Evolutionary conservation across 805 yeast species (phyloP).

Genomic region (Suhomyces sp.): DNA sequence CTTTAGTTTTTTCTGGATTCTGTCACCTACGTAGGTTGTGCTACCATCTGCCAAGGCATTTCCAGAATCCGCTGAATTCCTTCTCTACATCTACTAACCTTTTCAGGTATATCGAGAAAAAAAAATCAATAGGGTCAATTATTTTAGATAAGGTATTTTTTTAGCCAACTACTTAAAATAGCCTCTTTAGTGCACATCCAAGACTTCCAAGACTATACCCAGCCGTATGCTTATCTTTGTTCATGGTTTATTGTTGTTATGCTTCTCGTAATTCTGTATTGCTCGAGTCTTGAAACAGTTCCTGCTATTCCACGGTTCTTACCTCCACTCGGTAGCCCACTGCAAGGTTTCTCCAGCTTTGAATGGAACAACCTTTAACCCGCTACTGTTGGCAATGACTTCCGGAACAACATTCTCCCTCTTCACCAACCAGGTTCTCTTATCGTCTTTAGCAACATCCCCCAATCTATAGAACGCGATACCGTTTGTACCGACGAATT

Average conservation of each 20-base stretch:
- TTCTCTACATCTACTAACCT: too few species aligned
- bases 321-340: conserved; percentile 77
- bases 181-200: too few species aligned
- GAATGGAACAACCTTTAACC: conserved; percentile 69
- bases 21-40: too few species aligned
- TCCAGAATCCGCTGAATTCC: too few species aligned
- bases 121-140: too few species aligned
- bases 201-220: too few species aligned
- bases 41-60: too few species aligned
- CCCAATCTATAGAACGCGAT: conserved; percentile 60
- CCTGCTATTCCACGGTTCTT: not conserved
- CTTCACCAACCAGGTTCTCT: conserved; percentile 56
- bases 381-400: conserved; percentile 42
- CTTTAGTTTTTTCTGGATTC: too few species aligned
- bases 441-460: conserved; percentile 33
- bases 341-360: conserved; percentile 71
- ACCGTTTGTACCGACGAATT: conserved; percentile 77
- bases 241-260: not conserved
- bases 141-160: too few species aligned
- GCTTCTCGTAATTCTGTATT: not conserved
- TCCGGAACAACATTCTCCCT: conserved; percentile 60
- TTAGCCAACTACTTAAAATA: too few species aligned
- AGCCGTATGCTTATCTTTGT: too few species aligned
- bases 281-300: not conserved
- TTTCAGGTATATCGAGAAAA: too few species aligned